A percentile compares a stretch with the other conserved stretches of the same genome.
Evolutionary conservation across 2,329 filamentous ascomycete genomes (phyloP).

Genomic region (Fusarium pseudonygamai): DNA sequence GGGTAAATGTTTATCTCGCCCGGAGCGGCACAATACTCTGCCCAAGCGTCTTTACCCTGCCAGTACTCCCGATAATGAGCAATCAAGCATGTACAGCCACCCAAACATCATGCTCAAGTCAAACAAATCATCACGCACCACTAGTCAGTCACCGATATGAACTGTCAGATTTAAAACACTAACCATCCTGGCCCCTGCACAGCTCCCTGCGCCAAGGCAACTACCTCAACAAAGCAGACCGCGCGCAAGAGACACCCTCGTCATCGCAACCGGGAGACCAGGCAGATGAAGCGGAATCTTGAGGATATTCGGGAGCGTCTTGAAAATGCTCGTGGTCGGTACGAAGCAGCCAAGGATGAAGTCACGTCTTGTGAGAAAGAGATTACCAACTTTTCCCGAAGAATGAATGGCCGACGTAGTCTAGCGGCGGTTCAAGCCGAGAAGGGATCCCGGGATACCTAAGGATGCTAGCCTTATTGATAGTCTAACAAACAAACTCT

Average conservation of each 20-base stretch:
- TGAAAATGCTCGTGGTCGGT: background rate
- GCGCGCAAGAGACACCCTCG: background rate
- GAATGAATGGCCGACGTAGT: background rate
- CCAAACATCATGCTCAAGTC: background rate
- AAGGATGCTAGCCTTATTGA: background rate
- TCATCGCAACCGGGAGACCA: background rate
- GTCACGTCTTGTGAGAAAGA: background rate
- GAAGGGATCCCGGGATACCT: background rate
- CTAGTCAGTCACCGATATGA: background rate
- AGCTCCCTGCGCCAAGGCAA: background rate
- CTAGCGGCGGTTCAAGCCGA: background rate
- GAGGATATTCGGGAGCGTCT: background rate
- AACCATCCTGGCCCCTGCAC: background rate
- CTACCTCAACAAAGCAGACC: background rate
- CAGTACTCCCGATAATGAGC: background rate
- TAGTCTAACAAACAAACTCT: background rate
- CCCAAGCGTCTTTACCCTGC: background rate
- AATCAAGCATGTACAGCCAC: background rate
- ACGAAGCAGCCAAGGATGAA: background rate
- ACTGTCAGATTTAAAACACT: background rate
- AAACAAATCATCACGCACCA: background rate
- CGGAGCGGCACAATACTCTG: background rate
- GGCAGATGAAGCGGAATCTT: background rate
- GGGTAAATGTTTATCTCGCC: background rate
- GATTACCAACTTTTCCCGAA: background rate